These are phyloP conservation scores for Kazachstania africana DNA, from an alignment of 805 yeast genomes.

Conservation along the genomic window DNA sequence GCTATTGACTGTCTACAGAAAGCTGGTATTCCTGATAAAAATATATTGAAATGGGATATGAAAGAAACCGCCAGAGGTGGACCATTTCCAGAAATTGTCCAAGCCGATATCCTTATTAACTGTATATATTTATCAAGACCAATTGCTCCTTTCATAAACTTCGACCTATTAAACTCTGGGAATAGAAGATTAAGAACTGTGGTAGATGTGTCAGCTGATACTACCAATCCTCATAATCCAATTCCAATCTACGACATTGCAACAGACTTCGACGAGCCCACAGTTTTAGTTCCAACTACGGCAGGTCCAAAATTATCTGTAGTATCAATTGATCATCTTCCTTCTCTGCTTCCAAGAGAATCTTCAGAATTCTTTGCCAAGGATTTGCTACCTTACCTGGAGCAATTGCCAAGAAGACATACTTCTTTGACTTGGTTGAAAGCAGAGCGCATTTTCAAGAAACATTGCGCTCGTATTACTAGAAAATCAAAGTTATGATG, in stretches of 20 bases:
- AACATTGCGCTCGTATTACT: slow-evolving; percentile 66
- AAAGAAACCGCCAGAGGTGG: slow-evolving; percentile 95
- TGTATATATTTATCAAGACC: slow-evolving; percentile 91
- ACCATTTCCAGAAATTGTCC: slow-evolving; percentile 85
- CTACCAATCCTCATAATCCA: slow-evolving; percentile 97
- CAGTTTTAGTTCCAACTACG: slow-evolving; percentile 69
- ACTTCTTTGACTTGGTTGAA: slow-evolving; percentile 84
- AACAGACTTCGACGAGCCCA: slow-evolving; percentile 84
- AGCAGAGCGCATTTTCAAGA: slow-evolving; percentile 74
- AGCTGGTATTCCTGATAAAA: slow-evolving; percentile 78
- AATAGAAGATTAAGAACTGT: slow-evolving; percentile 78
- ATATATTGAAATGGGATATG: slow-evolving; percentile 91
- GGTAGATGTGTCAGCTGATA: slow-evolving; percentile 97
- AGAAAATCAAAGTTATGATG: slow-evolving; percentile 33
- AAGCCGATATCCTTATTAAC: slow-evolving; percentile 82
- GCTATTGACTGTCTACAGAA: slow-evolving; percentile 75
- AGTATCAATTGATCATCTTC: slow-evolving; percentile 91
- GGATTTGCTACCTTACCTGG: slow-evolving; percentile 81
- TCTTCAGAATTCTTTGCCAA: slow-evolving; percentile 83
- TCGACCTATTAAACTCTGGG: slow-evolving; percentile 49
- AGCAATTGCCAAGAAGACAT: slow-evolving; percentile 71
- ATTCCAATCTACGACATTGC: slow-evolving; percentile 87
- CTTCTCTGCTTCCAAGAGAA: slow-evolving; percentile 92
- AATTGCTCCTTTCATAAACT: slow-evolving; percentile 81
- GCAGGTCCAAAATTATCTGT: slow-evolving; percentile 83